Evolutionary conservation across 129 eudicot genomes (phyloP), one percentile per base, ranked within the genome.

Genomic region (Arctium minus): DNA sequence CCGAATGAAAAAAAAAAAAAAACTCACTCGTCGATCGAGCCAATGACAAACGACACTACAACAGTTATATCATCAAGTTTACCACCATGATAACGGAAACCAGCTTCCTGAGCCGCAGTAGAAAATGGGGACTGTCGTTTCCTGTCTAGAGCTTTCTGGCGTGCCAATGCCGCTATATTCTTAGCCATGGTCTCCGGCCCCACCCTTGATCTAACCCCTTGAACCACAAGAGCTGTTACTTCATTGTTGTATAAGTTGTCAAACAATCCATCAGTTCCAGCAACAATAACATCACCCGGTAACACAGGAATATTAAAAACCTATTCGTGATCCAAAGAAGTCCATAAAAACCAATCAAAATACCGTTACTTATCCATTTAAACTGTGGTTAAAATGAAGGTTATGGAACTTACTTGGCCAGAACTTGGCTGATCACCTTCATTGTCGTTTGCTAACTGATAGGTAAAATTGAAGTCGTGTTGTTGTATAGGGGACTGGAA

Each of bases 1-100:
- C n/a, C 3, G 32, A 46, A 31, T 29, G 9, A 22, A 27, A 42
- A 74, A 60, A 39, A 22, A 27, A 42, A 74, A 60, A 39, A 83
- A 73, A 6, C 70, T 78, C 77, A 84, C 75, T 74, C 84, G 2
- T 74, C 36, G 22, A 31, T 65, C 27, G 82, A 74, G 64, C 75
- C 70, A 71, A 86, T 87, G 64, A 95, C 83, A 80, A 84, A 92
- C 22, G 98, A 90, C 60, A 92, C 94, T 5, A 95, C 93, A 67
- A 95, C 97, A 7, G 98, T 95, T 22, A 92, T 79, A 82, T 95
- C 98, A 85, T 95, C 98, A 44, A 92, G 97, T 83, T 95, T 95
- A 76, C 98, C 98, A 53, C 98, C 98, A 74, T 78, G 84, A 77
- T 92, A 91, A 38, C 88, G 75, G 35, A 37, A 90, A 5, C 98